Base-by-base conservation (phyloP, 768 basidiomycete species). In the Suillus luteus region DNA sequence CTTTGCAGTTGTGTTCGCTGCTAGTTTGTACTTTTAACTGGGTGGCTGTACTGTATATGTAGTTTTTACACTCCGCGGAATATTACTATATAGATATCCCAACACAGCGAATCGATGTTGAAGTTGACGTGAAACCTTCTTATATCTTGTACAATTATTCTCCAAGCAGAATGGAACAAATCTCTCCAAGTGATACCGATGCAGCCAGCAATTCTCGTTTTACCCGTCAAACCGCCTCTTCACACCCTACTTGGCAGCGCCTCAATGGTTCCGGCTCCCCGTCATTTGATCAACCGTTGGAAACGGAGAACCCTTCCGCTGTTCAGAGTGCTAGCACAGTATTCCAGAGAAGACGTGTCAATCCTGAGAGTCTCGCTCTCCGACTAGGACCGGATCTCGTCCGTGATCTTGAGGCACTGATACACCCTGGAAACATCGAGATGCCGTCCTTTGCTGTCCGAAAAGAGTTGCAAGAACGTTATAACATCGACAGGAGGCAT, bases 21-120 rank as follows among this genome's bases (percentile, higher is more conserved):
- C 92, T 17, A 93, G 92, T 75, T 72, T 93, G 82, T 93, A 93
- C 79, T 93, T 93, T 77, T 93, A 85, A 68, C 17, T 22, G 5
- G 5, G 55, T 57, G 55, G 55, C 55, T 38, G 38, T 57, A 27
- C 55, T 40, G 17, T 27, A 35, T 19, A 58, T 57, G 37, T 57
- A 52, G 40, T 58, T 58, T 58, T 58, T 58, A 58, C 17, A 58
- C 40, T 58, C 57, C 57, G 57, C 57, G 24, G 57, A 17, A 58
- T 41, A 22, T 24, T 4, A 57, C 17, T 41, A 58, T 58, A 31
- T 31, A 31, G 31, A 31, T 17, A 19, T 40, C 54, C 19, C 7
- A 12, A 40, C 14, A 5, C 38, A 37, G 38, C 24, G 33, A 6
- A 35, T 35, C 33, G 17, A 41, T 12, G 57, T 58, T 58, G 40